A percentile compares a stretch with the other conserved stretches of the same genome.
Conservation (phyloP, 257 asterid genomes). For the Rauvolfia tetraphylla region DNA sequence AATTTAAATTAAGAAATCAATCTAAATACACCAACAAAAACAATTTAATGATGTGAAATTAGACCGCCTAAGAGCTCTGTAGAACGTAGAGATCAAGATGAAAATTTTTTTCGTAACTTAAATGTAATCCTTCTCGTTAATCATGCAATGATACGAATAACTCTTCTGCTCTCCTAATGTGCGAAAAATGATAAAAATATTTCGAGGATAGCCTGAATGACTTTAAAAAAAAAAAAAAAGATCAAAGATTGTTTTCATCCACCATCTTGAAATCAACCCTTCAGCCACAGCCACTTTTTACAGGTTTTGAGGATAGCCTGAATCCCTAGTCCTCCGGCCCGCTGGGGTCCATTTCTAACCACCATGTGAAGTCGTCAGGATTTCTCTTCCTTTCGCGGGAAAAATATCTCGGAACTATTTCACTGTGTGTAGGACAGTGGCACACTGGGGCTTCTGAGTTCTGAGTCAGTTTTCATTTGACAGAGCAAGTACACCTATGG, state of each 20-base stretch:
- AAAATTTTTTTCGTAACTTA: too few relatives aligned
- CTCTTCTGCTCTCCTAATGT: too few relatives aligned
- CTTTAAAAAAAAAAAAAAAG: background rate
- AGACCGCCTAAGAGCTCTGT: background rate
- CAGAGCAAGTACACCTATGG: background rate
- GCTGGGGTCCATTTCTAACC: background rate
- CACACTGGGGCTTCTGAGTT: background rate
- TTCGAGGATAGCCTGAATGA: too few relatives aligned
- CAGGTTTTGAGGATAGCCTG: background rate
- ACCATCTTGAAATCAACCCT: background rate
- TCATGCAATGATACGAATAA: too few relatives aligned
- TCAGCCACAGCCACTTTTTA: background rate
- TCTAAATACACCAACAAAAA: too few relatives aligned
- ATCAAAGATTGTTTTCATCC: background rate
- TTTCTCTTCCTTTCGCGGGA: background rate
- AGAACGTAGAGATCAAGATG: background rate
- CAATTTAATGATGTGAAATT: background rate
- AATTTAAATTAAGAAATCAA: too few relatives aligned
- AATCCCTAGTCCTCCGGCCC: background rate
- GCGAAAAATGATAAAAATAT: too few relatives aligned
- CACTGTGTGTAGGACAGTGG: background rate
- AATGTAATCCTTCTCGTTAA: too few relatives aligned
- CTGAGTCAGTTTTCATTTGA: background rate
- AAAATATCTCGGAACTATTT: slow-evolving; percentile 7
- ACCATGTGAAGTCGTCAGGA: slow-evolving; percentile 18